A percentile compares a stretch with the other conserved stretches of the same genome.
Conservation (phyloP, 805 yeast species). For the Monosporozyma servazzii region DNA sequence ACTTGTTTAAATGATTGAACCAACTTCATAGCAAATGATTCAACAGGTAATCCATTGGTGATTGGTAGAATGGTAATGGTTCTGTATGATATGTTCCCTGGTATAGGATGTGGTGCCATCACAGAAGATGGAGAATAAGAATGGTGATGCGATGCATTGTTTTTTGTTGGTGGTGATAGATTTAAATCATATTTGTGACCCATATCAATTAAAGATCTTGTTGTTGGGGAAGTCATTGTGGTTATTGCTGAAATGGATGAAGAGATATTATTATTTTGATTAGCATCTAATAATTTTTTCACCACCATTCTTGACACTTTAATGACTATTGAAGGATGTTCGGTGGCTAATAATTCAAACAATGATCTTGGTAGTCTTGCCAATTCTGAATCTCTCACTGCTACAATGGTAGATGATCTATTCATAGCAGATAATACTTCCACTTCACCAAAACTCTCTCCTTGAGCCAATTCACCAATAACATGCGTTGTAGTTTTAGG, state of each 20-base stretch:
- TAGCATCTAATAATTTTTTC: slow-evolving; percentile 31
- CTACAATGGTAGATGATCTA: slow-evolving; percentile 61
- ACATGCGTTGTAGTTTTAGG: slow-evolving; percentile 14
- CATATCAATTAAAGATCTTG: slow-evolving; percentile 5
- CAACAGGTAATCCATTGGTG: slow-evolving; percentile 72
- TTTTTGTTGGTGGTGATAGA: slow-evolving; percentile 25
- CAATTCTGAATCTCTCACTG: slow-evolving; percentile 87
- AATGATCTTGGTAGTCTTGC: slow-evolving; percentile 87
- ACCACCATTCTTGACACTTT: slow-evolving; percentile 86
- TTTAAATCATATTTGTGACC: slow-evolving; percentile 23
- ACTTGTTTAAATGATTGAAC: slow-evolving; percentile 62
- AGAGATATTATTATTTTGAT: slow-evolving; percentile 4
- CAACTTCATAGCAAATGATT: slow-evolving; percentile 70
- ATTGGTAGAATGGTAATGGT: slow-evolving; percentile 82
- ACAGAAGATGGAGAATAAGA: slow-evolving; percentile 1
- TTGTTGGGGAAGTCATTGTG: neutral
- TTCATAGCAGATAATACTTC: slow-evolving; percentile 80
- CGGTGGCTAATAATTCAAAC: slow-evolving; percentile 74
- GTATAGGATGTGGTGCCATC: slow-evolving; percentile 1
- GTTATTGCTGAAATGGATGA: slow-evolving; percentile 10
- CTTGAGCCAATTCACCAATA: slow-evolving; percentile 81
- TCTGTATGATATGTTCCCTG: slow-evolving; percentile 38
- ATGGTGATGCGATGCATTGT: slow-evolving; percentile 1
- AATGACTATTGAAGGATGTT: slow-evolving; percentile 84
- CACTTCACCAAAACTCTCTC: slow-evolving; percentile 89